Base-by-base conservation (phyloP, 1,139 yeast species). In the Fermentozyma sake region DNA sequence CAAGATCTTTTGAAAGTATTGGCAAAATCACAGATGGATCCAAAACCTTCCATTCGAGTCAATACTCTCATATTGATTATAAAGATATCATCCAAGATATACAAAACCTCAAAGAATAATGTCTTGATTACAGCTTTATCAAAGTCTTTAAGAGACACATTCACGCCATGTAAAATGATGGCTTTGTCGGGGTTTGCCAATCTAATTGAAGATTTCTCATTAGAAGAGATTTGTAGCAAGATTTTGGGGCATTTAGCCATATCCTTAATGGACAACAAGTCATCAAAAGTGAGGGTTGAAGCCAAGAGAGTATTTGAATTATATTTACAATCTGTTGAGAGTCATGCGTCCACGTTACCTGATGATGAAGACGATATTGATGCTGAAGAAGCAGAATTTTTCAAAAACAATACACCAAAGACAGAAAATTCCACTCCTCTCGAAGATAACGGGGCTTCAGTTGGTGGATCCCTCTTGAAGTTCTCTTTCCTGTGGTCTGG, bases 11-110 rank as follows among this genome's bases (percentile, higher is more conserved):
- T 91, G 29, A 72, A 94, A 41, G 71, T 77, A 27, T 60, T 91
- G 33, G 97, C 97, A 1, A 85, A 83, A 48, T 76, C 95, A 1
- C 97, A 89, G 52, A 79, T 74, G 52, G 98, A 91, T 48, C 75
- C 79, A 2, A 80, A 79, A 33, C 80, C 93, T 1, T 84, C 85
- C 14, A 84, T 91, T 12, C 62, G 98, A 41, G 86, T 91, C 5
- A 84, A 86, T 54, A 89, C 97, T 0, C 72, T 93, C 13, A 70
- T 85, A 14, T 69, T 86, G 23, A 70, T 91, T 14, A 79, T 86
- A 15, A 76, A 76, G 34, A 78, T 91, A 17, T 79, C 95, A 0
- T 59, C 68, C 17, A 61, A 68, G 36, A 72, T 91, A 37, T 79
- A 79, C 34, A 58, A 66, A 14, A 59, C 58, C 12, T 75, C 85